A percentile compares a stretch with the other conserved stretches of the same genome.
Conservation (phyloP, 192 early-diverging fungal genomes). For the Coemansia sp. region DNA sequence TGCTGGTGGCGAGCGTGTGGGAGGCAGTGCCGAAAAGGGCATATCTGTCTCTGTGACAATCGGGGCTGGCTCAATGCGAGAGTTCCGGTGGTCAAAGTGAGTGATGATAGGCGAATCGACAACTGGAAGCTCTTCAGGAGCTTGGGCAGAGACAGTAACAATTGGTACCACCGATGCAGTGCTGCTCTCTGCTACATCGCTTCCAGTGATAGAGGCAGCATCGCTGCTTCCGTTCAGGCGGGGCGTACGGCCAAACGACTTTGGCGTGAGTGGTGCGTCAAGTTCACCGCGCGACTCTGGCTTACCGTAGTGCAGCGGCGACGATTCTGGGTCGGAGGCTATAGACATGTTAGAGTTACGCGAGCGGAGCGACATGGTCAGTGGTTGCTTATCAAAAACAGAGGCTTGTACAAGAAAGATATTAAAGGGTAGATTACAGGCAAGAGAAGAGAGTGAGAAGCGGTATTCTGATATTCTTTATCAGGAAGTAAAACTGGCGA, state of each 20-base stretch:
- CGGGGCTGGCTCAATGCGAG: background rate
- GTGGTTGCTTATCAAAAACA: background rate
- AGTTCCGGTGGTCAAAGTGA: constrained; percentile 18
- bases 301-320: constrained; percentile 5
- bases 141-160: background rate
- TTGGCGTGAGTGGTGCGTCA: constrained; percentile 32
- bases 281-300: constrained; percentile 1
- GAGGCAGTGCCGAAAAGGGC: constrained; percentile 1
- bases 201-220: background rate
- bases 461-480: background rate
- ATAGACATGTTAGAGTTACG: constrained; percentile 4
- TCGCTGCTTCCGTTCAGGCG: background rate
- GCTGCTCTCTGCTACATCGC: background rate
- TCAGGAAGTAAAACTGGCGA: background rate
- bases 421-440: background rate
- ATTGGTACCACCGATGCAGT: background rate
- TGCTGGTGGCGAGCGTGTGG: background rate
- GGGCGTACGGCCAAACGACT: constrained; percentile 26
- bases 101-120: constrained; percentile 26
- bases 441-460: background rate
- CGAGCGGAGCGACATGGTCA: constrained; percentile 3
- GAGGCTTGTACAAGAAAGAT: background rate
- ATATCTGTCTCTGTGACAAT: background rate
- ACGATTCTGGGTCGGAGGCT: constrained; percentile 5
- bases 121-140: constrained; percentile 13